Evolutionary conservation across 2,329 filamentous ascomycete genomes (phyloP).

Genomic region (Huntiella abstrusa): DNA sequence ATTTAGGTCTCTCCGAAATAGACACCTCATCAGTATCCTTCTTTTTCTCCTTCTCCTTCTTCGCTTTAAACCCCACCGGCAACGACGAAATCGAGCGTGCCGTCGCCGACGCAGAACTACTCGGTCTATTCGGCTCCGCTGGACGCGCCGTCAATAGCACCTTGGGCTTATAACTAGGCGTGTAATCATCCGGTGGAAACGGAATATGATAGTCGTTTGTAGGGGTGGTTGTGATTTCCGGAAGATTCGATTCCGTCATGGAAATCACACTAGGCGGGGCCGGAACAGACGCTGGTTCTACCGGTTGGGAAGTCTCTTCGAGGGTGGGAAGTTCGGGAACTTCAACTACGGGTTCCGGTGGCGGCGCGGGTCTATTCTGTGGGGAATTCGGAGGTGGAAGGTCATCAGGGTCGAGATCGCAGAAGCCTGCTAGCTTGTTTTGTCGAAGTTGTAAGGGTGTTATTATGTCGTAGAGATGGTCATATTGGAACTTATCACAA

Average conservation of each 20-base stretch:
- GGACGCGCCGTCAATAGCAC: slow-evolving; percentile 79
- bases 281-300: too few relatives aligned
- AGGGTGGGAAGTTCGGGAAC: slow-evolving; percentile 46
- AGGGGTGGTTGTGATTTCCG: too few relatives aligned
- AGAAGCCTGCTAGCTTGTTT: slow-evolving; percentile 69
- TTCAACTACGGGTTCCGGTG: slow-evolving; percentile 53
- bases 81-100: slow-evolving; percentile 60
- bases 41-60: slow-evolving; percentile 11
- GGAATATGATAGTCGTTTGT: too few relatives aligned
- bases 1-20: slow-evolving; percentile 17
- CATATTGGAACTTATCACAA: slow-evolving; percentile 64
- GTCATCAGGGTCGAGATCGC: slow-evolving; percentile 73
- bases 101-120: slow-evolving; percentile 40
- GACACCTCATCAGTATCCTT: slow-evolving; percentile 14
- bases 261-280: too few relatives aligned
- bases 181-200: too few relatives aligned
- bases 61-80: slow-evolving; percentile 60
- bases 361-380: slow-evolving; percentile 62
- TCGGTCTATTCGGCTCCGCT: slow-evolving; percentile 41
- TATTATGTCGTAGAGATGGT: slow-evolving; percentile 63
- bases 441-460: slow-evolving; percentile 67
- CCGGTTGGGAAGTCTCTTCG: too few relatives aligned
- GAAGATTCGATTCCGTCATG: too few relatives aligned
- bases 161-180: slow-evolving; percentile 46
- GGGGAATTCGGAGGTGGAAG: slow-evolving; percentile 55